Base-by-base conservation (phyloP, 352 stramenopile species). In the Pythium insidiosum region DNA sequence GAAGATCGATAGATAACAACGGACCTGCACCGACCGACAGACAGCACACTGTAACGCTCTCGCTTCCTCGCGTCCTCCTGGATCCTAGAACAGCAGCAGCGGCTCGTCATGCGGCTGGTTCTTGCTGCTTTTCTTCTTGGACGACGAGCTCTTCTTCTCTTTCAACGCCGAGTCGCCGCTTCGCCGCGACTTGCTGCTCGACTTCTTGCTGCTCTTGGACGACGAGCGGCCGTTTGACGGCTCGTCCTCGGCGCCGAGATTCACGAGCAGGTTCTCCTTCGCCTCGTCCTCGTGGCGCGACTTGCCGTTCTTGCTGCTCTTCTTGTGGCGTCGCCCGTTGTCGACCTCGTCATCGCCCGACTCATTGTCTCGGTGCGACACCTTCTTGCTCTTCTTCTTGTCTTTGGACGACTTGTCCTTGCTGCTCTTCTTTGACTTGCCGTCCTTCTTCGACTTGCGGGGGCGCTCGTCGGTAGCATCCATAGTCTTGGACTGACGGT, bases 1-100 rank as follows among this genome's bases (percentile, higher is more conserved):
- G n/a, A n/a, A n/a, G n/a, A n/a, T n/a, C n/a, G n/a, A n/a, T n/a
- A n/a, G n/a, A n/a, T n/a, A n/a, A n/a, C n/a, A n/a, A n/a, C n/a
- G n/a, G n/a, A n/a, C n/a, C n/a, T n/a, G n/a, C n/a, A n/a, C n/a
- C n/a, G n/a, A n/a, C n/a, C n/a, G n/a, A n/a, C n/a, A n/a, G n/a
- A n/a, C n/a, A n/a, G n/a, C n/a, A n/a, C n/a, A n/a, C n/a, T n/a
- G n/a, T n/a, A n/a, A n/a, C n/a, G n/a, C n/a, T n/a, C n/a, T n/a
- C n/a, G n/a, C n/a, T n/a, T n/a, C n/a, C n/a, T n/a, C n/a, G n/a
- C n/a, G n/a, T n/a, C n/a, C n/a, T n/a, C n/a, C n/a, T n/a, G n/a
- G n/a, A n/a, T n/a, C 19, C 28, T 88, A 91, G 76, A 91, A 86
- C 29, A 91, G 66, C 53, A 91, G 50, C 49, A 91, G 62, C 35